Evolutionary conservation across 257 asterid genomes (phyloP), one percentile per base, ranked within the genome.

Genomic region (Solanum dulcamara): DNA sequence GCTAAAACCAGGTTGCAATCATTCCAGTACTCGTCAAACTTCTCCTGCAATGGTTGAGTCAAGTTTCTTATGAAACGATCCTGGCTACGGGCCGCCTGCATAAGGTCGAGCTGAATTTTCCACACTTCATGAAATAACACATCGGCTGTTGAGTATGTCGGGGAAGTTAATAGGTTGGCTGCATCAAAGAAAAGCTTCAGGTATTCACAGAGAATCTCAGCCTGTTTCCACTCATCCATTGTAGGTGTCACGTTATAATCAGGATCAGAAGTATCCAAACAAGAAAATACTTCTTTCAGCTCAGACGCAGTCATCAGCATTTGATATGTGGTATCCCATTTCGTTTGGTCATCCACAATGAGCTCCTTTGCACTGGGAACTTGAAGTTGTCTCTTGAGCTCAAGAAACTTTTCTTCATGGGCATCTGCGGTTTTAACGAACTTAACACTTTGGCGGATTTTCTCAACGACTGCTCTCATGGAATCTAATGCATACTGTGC

Each of bases 271-370:
- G 93, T 87, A 75, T 94, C 97, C 67, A 96, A 88, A 88, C 94
- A 91, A 64, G 85, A 88, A 88, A 96, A 95, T 15, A 93, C 98
- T 86, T 95, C 94, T 90, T 92, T 93, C 3, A 94, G 81, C 55
- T 96, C 98, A 81, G 89, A 91, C 85, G 99, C 98, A 53, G 96
- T 93, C 67, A 89, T 66, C 91, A 96, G 89, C 99, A 96, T 96
- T 51, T 91, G 91, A 86, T 94, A 96, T 7, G 99, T 95, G 20
- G 97, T 91, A 79, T 92, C 89, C 99, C 99, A 96, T 40, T 91
- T 93, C 14, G 91, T 86, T 81, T 81, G 74, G 87, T 96, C 94
- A 85, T 96, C 98, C 14, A 89, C 57, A 26, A 35, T 38, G 37
- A 96, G 86, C 89, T 71, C 87, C 93, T 92, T 95, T 46, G 91